Percentiles rank a stretch among this genome's conserved stretches.
Evolutionary conservation across 805 yeast species (phyloP).

Genomic region (Cyberlindnera nakhonratchasimensis): DNA sequence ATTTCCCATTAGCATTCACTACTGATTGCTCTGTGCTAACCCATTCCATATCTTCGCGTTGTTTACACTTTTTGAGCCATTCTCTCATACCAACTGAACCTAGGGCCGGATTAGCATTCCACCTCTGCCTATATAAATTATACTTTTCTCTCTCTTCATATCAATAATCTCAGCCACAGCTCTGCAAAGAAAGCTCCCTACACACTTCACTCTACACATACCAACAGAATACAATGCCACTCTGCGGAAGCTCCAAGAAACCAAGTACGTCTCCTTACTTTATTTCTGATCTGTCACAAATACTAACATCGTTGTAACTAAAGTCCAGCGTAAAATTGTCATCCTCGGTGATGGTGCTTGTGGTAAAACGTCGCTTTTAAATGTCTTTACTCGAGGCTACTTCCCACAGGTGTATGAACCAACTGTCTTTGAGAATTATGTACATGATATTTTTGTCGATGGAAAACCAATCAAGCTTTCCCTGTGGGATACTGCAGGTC

Average conservation of each 20-base stretch:
- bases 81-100: not conserved
- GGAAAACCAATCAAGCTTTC: slow-evolving; percentile 89
- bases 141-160: not conserved
- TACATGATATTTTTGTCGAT: slow-evolving; percentile 94
- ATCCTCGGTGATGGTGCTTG: slow-evolving; percentile 98
- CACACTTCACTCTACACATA: not conserved
- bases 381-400: slow-evolving; percentile 95
- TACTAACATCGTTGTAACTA: slow-evolving; percentile 4
- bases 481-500: slow-evolving; percentile 99
- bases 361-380: slow-evolving; percentile 92
- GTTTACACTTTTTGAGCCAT: slow-evolving; percentile 1
- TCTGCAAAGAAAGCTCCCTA: no score
- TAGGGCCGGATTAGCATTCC: no score
- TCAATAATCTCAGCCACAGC: not conserved
- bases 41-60: no score
- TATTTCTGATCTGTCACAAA: not conserved
- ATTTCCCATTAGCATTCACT: no score
- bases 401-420: slow-evolving; percentile 99
- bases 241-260: slow-evolving; percentile 43
- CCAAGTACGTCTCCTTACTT: slow-evolving; percentile 26
- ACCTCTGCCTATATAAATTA: not conserved
- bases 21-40: no score
- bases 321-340: slow-evolving; percentile 86
- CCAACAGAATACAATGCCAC: slow-evolving; percentile 32
- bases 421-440: slow-evolving; percentile 95